Base-by-base conservation (phyloP, 345 rosid genomes). In the Draba incana region DNA sequence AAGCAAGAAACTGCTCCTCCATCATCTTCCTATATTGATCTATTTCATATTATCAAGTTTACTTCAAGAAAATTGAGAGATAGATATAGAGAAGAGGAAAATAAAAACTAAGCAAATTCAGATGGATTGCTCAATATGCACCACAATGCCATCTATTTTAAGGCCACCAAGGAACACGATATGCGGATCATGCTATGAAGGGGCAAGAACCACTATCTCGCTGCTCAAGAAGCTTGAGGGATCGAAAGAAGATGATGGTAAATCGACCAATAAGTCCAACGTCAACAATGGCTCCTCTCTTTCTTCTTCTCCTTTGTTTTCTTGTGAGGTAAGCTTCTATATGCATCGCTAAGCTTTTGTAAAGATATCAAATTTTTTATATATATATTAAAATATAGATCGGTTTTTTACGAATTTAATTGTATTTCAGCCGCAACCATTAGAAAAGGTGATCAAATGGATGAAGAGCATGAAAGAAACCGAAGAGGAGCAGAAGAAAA, bases 151-250 rank as follows among this genome's bases (percentile, higher is more conserved):
- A 10, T 62, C 81, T 3, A 79, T 82, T 57, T 72, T 90, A 35
- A 80, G 96, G 77, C 97, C 97, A 15, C 96, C 97, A 7, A 90
- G 98, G 78, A 92, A 92, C 70, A 83, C 84, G 10, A 92, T 92
- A 51, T 92, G 98, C 25, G 83, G 79, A 2, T 80, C 86, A 1
- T 92, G 98, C 80, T 90, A 77, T 24, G 92, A 92, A 61, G 92
- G 87, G 37, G 90, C 90, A 68, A 80, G 72, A 77, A 70, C 61
- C 62, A 78, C 76, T 3, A 76, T 90, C 42, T 45, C 85, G 5
- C 44, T 90, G 71, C 77, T 86, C 75, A 83, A 84, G 81, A 71
- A 82, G 57, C 71, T 84, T 25, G 92, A 84, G 64, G 79, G 41
- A 50, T 81, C 81, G 24, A 71, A 71, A 54, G 74, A 56, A 25